Evolutionary conservation across 2,329 filamentous ascomycete genomes (phyloP).

Genomic region (Penicillium corylophilum): DNA sequence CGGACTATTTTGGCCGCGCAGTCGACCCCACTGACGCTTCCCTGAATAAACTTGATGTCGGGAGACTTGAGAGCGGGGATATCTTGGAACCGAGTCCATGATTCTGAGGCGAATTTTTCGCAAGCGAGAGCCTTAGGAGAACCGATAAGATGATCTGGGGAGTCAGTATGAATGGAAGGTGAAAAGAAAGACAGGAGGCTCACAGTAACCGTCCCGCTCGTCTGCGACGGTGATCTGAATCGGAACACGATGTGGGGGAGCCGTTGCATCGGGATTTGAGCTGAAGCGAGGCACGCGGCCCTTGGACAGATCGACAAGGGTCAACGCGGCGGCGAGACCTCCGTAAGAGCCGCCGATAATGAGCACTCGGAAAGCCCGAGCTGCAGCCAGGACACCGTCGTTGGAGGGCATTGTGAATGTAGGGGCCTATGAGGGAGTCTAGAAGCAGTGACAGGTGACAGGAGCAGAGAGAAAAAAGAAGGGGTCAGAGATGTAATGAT

Average conservation of each 20-base stretch:
- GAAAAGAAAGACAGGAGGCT: constrained; percentile 6
- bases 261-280: constrained; percentile 22
- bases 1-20: constrained; percentile 59
- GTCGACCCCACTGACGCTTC: constrained; percentile 62
- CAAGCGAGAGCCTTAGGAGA: constrained; percentile 70
- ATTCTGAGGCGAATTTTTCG: constrained; percentile 61
- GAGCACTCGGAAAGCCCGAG: constrained; percentile 54
- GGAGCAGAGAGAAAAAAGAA: neutral
- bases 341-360: constrained; percentile 71
- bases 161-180: neutral
- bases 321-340: constrained; percentile 66
- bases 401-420: constrained; percentile 27
- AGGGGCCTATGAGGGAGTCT: neutral
- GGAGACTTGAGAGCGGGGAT: constrained; percentile 65
- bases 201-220: constrained; percentile 81
- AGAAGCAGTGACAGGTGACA: neutral
- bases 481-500: neutral
- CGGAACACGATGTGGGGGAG: constrained; percentile 47
- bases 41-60: constrained; percentile 65
- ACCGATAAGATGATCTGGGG: constrained; percentile 70
- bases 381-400: constrained; percentile 21
- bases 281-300: constrained; percentile 53
- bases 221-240: constrained; percentile 73
- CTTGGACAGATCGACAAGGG: constrained; percentile 65
- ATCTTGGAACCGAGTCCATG: constrained; percentile 69